Base-by-base conservation (phyloP, 306 rosid genomes). In the Morella rubra region DNA sequence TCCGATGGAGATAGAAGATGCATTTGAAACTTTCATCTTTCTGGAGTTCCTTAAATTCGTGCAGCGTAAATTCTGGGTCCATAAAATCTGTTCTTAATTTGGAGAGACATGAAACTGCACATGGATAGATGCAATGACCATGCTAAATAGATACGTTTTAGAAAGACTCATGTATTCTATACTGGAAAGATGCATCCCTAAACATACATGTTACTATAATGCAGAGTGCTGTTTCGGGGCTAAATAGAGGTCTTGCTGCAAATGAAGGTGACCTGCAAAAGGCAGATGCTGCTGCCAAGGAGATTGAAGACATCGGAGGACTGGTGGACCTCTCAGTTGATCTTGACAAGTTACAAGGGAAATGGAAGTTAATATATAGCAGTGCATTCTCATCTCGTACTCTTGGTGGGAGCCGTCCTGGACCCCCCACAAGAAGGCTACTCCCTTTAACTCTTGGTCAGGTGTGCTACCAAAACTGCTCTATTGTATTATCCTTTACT, bases 181-280 rank as follows among this genome's bases (percentile, higher is more conserved):
- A 20, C 47, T 67, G 15, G 74, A 18, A 52, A 74, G 47, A 44
- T 7, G 41, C 47, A 37, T 27, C 52, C 69, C 56, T 80, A 2
- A 42, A 42, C 13, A 59, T 77, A 79, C 8, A 55, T 67, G 72
- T n/a, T 64, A 45, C 60, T 79, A 7, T 15, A 72, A 45, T 80
- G 84, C 90, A 95, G 98, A 88, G 89, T 86, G 90, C 86, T 55
- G 87, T 92, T 86, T 88, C 96, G 56, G 98, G 98, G 84, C 85
- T 95, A 55, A 95, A 95, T 80, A 90, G 96, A 84, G 97, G 98
- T 76, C 93, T 92, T 69, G 97, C 97, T 52, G 97, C 98, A 5
- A 86, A 40, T 64, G 93, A 84, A 83, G 97, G 88, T 52, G 98
- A 95, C 86, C 83, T 95, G 76, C 77, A 22, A 53, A 90, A 83